These are phyloP conservation scores for Collariella sp. DNA, from an alignment of 495 filamentous ascomycete genomes.

Conservation along the genomic window DNA sequence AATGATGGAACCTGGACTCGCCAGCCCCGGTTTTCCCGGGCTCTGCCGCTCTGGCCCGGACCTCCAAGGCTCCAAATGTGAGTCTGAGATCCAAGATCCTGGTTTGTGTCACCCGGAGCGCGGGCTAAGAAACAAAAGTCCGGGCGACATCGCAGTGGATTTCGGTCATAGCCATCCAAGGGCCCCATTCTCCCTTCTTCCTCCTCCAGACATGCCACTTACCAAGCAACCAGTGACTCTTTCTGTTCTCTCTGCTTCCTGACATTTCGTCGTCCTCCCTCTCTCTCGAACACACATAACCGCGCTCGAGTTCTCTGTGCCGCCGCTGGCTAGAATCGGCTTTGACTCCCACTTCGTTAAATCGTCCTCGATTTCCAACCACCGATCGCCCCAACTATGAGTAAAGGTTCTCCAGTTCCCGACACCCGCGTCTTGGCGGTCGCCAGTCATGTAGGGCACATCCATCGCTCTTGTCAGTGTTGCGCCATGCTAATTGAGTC, in stretches of 20 bases:
- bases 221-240: neutral
- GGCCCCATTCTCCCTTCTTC: neutral
- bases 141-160: conserved; percentile 11
- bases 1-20: too few relatives aligned
- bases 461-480: conserved; percentile 4
- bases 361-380: neutral
- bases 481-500: conserved; percentile 26
- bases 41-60: neutral
- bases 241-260: neutral
- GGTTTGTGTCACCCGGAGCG: neutral
- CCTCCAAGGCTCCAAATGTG: neutral
- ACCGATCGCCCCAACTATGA: conserved; percentile 24
- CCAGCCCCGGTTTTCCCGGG: conserved; percentile 4
- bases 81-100: neutral
- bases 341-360: neutral
- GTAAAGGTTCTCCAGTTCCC: conserved; percentile 50
- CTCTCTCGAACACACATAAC: neutral
- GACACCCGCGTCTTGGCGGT: conserved; percentile 86
- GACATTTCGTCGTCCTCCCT: neutral
- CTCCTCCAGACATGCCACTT: neutral
- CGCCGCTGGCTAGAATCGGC: conserved; percentile 7
- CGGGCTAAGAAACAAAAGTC: neutral
- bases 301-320: conserved; percentile 1
- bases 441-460: conserved; percentile 84
- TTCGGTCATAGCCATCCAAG: neutral